Percentiles rank a stretch among this genome's conserved stretches.
Evolutionary conservation across 2,329 filamentous ascomycete species (phyloP).

Genomic region (Penicillium polonicum): DNA sequence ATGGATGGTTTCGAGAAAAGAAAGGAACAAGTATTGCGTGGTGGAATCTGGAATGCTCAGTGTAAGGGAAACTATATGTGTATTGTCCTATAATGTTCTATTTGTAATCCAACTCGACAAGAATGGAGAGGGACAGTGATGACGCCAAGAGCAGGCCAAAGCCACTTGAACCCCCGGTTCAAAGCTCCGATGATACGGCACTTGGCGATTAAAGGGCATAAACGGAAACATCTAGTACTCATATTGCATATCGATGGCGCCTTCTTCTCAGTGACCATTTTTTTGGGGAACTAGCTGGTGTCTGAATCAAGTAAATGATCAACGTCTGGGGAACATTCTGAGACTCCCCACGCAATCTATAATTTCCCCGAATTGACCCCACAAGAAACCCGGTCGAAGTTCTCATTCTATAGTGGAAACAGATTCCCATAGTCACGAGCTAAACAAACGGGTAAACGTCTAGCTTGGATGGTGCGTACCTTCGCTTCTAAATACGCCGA

Average conservation of each 20-base stretch:
- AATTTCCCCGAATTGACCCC: neutral
- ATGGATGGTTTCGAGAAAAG: neutral
- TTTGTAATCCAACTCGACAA: neutral
- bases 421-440: neutral
- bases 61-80: neutral
- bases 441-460: neutral
- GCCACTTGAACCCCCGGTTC: neutral
- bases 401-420: neutral
- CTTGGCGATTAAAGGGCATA: neutral
- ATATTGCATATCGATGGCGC: neutral
- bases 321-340: neutral
- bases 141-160: neutral
- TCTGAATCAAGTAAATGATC: neutral
- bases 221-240: neutral
- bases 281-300: neutral
- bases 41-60: neutral
- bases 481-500: constrained; percentile 2
- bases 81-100: neutral
- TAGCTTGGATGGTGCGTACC: neutral
- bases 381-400: neutral
- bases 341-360: neutral
- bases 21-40: neutral
- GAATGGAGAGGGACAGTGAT: neutral
- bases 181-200: neutral
- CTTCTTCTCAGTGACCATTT: neutral